Conservation (phyloP, 352 stramenopile genomes). For the Phytophthora rubi region DNA sequence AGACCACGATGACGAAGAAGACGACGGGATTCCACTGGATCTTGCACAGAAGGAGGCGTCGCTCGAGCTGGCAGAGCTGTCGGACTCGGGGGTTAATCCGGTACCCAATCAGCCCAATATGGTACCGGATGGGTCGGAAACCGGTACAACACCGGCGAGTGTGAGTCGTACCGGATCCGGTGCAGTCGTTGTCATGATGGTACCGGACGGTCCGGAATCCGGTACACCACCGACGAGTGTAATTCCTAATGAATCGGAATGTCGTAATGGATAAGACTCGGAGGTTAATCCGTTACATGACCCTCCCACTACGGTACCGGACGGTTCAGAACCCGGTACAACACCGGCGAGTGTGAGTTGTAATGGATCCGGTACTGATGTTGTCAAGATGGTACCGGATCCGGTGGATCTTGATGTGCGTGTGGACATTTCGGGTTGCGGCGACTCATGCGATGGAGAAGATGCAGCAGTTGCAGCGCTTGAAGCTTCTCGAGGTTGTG, state of each 20-base stretch:
- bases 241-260: neutral
- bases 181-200: neutral
- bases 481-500: slow-evolving; percentile 1
- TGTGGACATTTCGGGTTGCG: neutral
- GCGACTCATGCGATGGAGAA: neutral
- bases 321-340: neutral
- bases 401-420: neutral
- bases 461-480: slow-evolving; percentile 5
- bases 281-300: too few relatives aligned
- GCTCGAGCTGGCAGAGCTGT: neutral
- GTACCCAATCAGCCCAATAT: neutral
- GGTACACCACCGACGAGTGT: neutral
- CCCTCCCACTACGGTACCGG: neutral
- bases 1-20: slow-evolving; percentile 1
- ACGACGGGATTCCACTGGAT: neutral
- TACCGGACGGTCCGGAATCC: neutral
- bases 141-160: neutral
- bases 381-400: neutral
- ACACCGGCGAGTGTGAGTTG: neutral
- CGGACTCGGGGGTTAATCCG: neutral
- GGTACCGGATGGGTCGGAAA: neutral
- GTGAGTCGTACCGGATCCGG: neutral
- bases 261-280: too few relatives aligned
- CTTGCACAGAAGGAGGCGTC: neutral
- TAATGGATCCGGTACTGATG: neutral